These are phyloP conservation scores for Metschnikowia gruessii DNA, from an alignment of 805 yeast species.

Conservation along the genomic window DNA sequence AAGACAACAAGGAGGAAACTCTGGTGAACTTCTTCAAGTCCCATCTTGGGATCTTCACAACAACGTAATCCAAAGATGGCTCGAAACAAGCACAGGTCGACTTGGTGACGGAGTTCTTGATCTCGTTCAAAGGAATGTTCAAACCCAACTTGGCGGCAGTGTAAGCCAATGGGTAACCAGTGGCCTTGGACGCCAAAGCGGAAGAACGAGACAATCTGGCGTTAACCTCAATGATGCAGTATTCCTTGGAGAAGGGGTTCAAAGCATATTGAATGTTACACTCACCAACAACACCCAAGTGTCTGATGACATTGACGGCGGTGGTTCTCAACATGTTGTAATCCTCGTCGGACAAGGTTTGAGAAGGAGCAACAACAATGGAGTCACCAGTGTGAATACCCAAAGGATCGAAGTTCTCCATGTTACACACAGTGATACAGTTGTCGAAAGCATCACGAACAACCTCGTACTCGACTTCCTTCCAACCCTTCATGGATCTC, in stretches of 20 bases:
- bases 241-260: slow-evolving; percentile 89
- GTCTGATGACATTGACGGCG: slow-evolving; percentile 95
- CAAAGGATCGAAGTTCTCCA: slow-evolving; percentile 98
- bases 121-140: slow-evolving; percentile 86
- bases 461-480: slow-evolving; percentile 97
- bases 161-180: slow-evolving; percentile 97
- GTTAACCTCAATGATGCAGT: slow-evolving; percentile 96
- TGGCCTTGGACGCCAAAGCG: slow-evolving; percentile 98
- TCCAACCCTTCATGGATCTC: slow-evolving; percentile 98
- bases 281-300: slow-evolving; percentile 98
- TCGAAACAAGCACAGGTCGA: slow-evolving; percentile 95
- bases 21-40: slow-evolving; percentile 93
- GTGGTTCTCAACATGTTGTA: slow-evolving; percentile 97
- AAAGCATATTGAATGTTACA: slow-evolving; percentile 97
- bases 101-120: slow-evolving; percentile 89
- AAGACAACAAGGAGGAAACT: slow-evolving; percentile 81
- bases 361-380: slow-evolving; percentile 98
- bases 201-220: slow-evolving; percentile 97
- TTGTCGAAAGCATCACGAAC: slow-evolving; percentile 96
- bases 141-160: slow-evolving; percentile 97
- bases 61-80: slow-evolving; percentile 95
- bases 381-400: slow-evolving; percentile 99
- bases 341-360: slow-evolving; percentile 93
- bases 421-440: slow-evolving; percentile 98
- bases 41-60: slow-evolving; percentile 98